These are phyloP conservation scores for Ceratobasidium sp. DNA, from an alignment of 1,284 basidiomycete species.

Conservation along the genomic window DNA sequence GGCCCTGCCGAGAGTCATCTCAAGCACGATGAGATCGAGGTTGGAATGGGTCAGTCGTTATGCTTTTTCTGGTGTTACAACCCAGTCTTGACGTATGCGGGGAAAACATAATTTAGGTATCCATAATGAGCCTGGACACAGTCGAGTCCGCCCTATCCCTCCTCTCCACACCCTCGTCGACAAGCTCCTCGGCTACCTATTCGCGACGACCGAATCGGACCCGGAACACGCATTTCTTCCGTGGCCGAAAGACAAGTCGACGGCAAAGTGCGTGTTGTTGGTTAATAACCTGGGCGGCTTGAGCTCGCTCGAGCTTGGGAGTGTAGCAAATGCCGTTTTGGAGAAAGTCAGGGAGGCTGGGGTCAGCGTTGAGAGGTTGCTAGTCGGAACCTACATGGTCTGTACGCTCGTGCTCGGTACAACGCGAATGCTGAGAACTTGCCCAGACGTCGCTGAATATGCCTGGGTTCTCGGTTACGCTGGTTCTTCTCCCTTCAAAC, in stretches of 20 bases:
- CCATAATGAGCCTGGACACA: slow-evolving; percentile 90
- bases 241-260: slow-evolving; percentile 72
- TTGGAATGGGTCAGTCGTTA: slow-evolving; percentile 67
- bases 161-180: slow-evolving; percentile 75
- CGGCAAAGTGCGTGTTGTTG: slow-evolving; percentile 63
- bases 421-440: not conserved
- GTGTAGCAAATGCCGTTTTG: slow-evolving; percentile 62
- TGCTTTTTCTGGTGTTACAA: slow-evolving; percentile 33
- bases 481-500: slow-evolving; percentile 77
- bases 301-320: slow-evolving; percentile 85
- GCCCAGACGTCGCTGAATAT: slow-evolving; percentile 88
- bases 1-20: slow-evolving; percentile 70
- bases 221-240: slow-evolving; percentile 86
- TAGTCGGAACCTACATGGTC: slow-evolving; percentile 88
- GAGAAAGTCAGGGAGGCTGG: slow-evolving; percentile 2
- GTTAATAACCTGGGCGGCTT: slow-evolving; percentile 88
- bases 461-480: slow-evolving; percentile 92
- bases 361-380: slow-evolving; percentile 60
- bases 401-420: slow-evolving; percentile 47
- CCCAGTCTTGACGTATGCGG: slow-evolving; percentile 18
- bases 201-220: slow-evolving; percentile 70
- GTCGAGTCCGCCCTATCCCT: slow-evolving; percentile 75
- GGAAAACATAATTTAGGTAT: slow-evolving; percentile 67
- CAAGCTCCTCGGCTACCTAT: slow-evolving; percentile 77
- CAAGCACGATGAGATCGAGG: slow-evolving; percentile 75